Conservation (phyloP, 164 flowering plant genomes). For the Annona squamosa region DNA sequence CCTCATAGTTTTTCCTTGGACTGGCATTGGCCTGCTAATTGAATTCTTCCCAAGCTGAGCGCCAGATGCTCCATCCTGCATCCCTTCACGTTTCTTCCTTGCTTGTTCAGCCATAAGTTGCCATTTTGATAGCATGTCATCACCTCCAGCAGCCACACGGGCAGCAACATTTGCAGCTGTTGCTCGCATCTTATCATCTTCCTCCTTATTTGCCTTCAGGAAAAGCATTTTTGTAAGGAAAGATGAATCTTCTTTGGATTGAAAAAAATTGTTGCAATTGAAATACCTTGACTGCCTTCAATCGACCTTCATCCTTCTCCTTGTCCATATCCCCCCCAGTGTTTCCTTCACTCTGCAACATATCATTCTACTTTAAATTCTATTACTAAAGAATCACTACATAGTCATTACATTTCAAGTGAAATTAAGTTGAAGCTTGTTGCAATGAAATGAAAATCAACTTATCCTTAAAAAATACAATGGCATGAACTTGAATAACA, state of each 20-base stretch:
- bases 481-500: background rate
- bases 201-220: constrained; percentile 73
- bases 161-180: constrained; percentile 98
- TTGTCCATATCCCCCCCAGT: constrained; percentile 50
- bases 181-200: constrained; percentile 88
- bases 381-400: background rate
- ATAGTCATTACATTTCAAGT: background rate
- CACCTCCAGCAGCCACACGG: constrained; percentile 94
- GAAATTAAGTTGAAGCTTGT: no score
- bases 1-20: constrained; percentile 32
- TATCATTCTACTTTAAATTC: background rate
- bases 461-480: background rate
- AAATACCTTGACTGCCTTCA: constrained; percentile 61
- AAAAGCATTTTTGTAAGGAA: background rate
- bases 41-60: constrained; percentile 45
- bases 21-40: constrained; percentile 28
- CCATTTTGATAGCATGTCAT: constrained; percentile 89
- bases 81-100: constrained; percentile 77
- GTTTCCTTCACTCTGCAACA: constrained; percentile 48
- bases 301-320: constrained; percentile 61
- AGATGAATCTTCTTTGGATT: background rate
- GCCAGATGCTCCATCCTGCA: constrained; percentile 35
- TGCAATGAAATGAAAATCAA: no score
- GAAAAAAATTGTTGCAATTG: background rate
- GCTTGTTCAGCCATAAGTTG: constrained; percentile 94